Evolutionary conservation across 257 asterid genomes (phyloP).

Genomic region (Pogostemon cablin): DNA sequence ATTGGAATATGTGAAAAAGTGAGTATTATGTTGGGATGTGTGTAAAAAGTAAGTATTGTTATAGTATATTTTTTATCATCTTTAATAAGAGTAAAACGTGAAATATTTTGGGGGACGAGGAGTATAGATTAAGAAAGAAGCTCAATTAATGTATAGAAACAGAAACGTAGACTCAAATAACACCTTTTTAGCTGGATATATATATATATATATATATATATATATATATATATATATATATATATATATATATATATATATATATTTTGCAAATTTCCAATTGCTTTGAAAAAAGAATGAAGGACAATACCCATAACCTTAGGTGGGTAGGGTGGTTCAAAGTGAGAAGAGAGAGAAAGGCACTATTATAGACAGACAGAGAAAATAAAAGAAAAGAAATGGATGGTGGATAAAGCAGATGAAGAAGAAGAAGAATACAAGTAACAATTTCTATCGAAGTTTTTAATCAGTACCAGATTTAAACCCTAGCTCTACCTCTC

Average conservation of each 20-base stretch:
- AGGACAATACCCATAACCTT: conserved; percentile 42
- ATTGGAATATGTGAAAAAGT: too few relatives aligned
- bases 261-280: neutral
- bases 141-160: too few relatives aligned
- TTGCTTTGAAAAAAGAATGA: conserved; percentile 5
- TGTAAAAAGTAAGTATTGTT: too few relatives aligned
- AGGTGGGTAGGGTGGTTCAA: conserved; percentile 40
- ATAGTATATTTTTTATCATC: too few relatives aligned
- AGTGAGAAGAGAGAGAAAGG: conserved; percentile 18
- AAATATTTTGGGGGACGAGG: neutral
- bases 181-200: neutral
- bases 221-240: neutral
- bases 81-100: too few relatives aligned
- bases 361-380: conserved; percentile 32
- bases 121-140: too few relatives aligned
- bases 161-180: neutral
- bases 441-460: conserved; percentile 23
- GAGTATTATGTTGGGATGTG: too few relatives aligned
- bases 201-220: neutral
- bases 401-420: conserved; percentile 25
- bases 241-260: neutral
- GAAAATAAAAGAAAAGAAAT: conserved; percentile 14
- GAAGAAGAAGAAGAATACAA: neutral
- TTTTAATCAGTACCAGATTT: neutral
- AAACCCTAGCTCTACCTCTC: neutral